Evolutionary conservation across 2,329 filamentous ascomycete species (phyloP).

Genomic region (Chaetomiaceae sp.): DNA sequence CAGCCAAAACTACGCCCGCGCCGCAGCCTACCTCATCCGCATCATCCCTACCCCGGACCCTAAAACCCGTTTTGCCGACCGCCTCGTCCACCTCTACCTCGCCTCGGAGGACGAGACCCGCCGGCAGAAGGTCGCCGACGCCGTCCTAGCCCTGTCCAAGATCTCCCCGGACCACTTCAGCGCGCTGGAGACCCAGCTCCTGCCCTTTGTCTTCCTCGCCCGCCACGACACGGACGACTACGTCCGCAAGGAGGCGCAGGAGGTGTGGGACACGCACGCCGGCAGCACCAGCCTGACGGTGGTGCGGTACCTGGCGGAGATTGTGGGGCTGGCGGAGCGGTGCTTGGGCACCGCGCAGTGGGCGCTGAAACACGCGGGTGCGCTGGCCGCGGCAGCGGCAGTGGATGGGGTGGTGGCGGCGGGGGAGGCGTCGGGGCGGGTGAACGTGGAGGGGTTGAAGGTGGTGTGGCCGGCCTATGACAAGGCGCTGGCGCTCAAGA

Average conservation of each 20-base stretch:
- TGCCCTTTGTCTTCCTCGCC: conserved; percentile 85
- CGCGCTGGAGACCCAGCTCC: conserved; percentile 64
- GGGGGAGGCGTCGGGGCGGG: conserved; percentile 52
- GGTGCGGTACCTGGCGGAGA: conserved; percentile 78
- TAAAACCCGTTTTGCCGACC: conserved; percentile 48
- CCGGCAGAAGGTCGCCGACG: conserved; percentile 73
- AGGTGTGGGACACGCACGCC: conserved; percentile 88
- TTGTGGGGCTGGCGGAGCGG: conserved; percentile 61
- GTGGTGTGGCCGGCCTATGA: conserved; percentile 80
- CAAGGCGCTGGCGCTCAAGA: conserved; percentile 78
- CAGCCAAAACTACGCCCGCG: conserved; percentile 79
- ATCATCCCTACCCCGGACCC: conserved; percentile 45
- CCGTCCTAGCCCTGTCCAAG: conserved; percentile 78
- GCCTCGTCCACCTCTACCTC: conserved; percentile 70
- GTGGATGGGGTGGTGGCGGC: conserved; percentile 61
- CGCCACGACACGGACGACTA: conserved; percentile 81
- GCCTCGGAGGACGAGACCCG: conserved; percentile 70
- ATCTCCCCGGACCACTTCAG: conserved; percentile 86
- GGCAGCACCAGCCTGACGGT: conserved; percentile 75
- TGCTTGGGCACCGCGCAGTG: conserved; percentile 78
- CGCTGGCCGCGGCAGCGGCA: conserved; percentile 72
- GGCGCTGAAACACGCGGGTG: conserved; percentile 84
- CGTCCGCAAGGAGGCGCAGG: conserved; percentile 72
- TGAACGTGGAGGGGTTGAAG: conserved; percentile 56
- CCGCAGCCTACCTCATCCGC: conserved; percentile 78